A percentile compares a stretch with the other conserved stretches of the same genome.
These are phyloP conservation scores for Eurotiales sp. DNA, from an alignment of 2,329 filamentous ascomycete species.

Conservation along the genomic window DNA sequence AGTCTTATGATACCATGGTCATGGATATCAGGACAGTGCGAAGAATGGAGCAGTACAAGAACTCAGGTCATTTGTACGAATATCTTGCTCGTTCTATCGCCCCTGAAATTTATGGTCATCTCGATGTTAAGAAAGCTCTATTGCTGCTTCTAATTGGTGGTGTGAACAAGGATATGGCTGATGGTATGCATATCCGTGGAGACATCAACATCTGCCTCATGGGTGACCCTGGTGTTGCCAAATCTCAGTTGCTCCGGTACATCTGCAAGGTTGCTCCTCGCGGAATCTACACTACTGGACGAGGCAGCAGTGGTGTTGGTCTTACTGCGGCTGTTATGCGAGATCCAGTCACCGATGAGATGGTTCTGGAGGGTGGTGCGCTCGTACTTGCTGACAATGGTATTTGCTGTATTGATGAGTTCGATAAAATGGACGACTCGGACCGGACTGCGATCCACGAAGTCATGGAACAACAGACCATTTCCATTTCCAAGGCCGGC, in stretches of 20 bases:
- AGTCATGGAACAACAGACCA: slow-evolving; percentile 85
- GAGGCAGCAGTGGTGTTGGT: slow-evolving; percentile 76
- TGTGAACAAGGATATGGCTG: slow-evolving; percentile 93
- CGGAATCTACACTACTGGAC: slow-evolving; percentile 79
- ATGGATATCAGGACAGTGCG: slow-evolving; percentile 75
- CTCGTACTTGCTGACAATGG: slow-evolving; percentile 76
- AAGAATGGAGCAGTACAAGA: slow-evolving; percentile 79
- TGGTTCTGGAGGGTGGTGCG: slow-evolving; percentile 76
- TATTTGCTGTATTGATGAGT: slow-evolving; percentile 51
- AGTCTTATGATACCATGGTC: slow-evolving; percentile 89
- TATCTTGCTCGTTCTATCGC: slow-evolving; percentile 94
- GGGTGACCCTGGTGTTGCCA: slow-evolving; percentile 99
- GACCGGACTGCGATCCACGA: slow-evolving; percentile 79
- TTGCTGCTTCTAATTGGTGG: slow-evolving; percentile 93
- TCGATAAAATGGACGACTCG: slow-evolving; percentile 75
- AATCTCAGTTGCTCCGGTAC: slow-evolving; percentile 96
- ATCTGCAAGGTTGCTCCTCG: slow-evolving; percentile 97
- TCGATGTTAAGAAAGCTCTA: slow-evolving; percentile 96
- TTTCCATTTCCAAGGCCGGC: slow-evolving; percentile 82
- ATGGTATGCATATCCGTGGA: slow-evolving; percentile 97
- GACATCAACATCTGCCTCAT: slow-evolving; percentile 99
- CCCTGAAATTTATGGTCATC: slow-evolving; percentile 92
- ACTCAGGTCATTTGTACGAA: slow-evolving; percentile 90
- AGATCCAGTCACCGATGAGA: slow-evolving; percentile 73
- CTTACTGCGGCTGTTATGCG: slow-evolving; percentile 77